These are phyloP conservation scores for Paramecium bursaria DNA, from an alignment of 73 alveolate species.

Conservation along the genomic window DNA sequence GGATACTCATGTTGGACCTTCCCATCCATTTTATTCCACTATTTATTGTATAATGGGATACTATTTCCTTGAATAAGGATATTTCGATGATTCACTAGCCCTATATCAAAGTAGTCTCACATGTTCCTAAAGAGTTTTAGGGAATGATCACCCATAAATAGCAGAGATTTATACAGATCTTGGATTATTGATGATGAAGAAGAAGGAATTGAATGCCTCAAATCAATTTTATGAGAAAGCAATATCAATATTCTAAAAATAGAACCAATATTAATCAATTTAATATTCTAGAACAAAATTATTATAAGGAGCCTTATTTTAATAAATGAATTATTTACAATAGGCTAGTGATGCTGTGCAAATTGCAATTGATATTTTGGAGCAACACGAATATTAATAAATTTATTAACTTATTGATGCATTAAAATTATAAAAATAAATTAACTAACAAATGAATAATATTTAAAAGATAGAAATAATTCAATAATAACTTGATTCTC, in stretches of 20 bases:
- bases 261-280: constrained; percentile 6
- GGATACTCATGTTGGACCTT: constrained; percentile 14
- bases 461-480: too few species aligned
- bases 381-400: constrained; percentile 15
- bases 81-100: constrained; percentile 11
- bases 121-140: neutral
- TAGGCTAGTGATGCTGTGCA: neutral
- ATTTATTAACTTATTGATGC: constrained; percentile 5
- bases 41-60: constrained; percentile 15
- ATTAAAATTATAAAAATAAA: neutral
- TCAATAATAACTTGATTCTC: neutral
- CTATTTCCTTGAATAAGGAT: neutral
- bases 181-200: neutral
- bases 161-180: constrained; percentile 39
- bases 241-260: constrained; percentile 3
- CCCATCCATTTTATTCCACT: constrained; percentile 10
- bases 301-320: neutral
- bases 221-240: neutral
- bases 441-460: too few species aligned
- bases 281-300: neutral
- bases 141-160: neutral
- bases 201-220: neutral
- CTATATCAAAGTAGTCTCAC: neutral
- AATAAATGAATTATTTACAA: neutral
- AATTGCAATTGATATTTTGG: neutral